phyloP scores from a whole-genome alignment of 1,139 yeast species.

The Geotrichum fermentans region DNA sequence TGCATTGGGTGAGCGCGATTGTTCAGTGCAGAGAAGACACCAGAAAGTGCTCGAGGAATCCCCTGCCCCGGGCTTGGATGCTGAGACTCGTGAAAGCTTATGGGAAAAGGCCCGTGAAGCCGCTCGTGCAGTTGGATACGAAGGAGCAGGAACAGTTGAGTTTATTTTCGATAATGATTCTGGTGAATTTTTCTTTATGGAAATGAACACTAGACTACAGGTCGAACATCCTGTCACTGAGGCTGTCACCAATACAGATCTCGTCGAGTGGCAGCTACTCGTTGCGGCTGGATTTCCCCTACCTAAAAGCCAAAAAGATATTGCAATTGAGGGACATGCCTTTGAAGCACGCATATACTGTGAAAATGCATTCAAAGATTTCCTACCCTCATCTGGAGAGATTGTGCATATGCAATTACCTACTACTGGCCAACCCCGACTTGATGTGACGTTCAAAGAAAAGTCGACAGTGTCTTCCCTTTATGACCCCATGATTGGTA shows the following conservation, averaged over 20 bases:
- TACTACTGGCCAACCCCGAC: slow-evolving; percentile 31
- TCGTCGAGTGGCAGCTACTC: slow-evolving; percentile 90
- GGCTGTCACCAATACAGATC: slow-evolving; percentile 87
- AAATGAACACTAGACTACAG: slow-evolving; percentile 59
- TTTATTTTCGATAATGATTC: slow-evolving; percentile 55
- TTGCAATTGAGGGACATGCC: slow-evolving; percentile 34
- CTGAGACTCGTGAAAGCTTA: slow-evolving; percentile 49
- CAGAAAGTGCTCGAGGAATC: slow-evolving; percentile 50
- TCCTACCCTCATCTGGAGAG: slow-evolving; percentile 35
- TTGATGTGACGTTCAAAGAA: slow-evolving; percentile 34
- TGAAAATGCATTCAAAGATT: slow-evolving; percentile 36
- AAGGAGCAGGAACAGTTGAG: slow-evolving; percentile 63
- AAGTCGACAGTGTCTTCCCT: slow-evolving; percentile 34
- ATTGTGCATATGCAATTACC: slow-evolving; percentile 33
- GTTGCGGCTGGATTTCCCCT: slow-evolving; percentile 70
- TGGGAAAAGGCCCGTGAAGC: slow-evolving; percentile 57
- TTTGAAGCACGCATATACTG: slow-evolving; percentile 38
- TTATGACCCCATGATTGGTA: slow-evolving; percentile 39
- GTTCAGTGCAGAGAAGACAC: slow-evolving; percentile 48
- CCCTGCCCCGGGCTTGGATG: slow-evolving; percentile 51
- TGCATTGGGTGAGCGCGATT: slow-evolving; percentile 47
- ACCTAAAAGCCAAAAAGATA: slow-evolving; percentile 35
- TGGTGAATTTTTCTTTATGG: slow-evolving; percentile 56
- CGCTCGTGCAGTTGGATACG: slow-evolving; percentile 51
- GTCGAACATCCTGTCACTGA: slow-evolving; percentile 65